phyloP scores from a whole-genome alignment of 208 protist genomes.

The Leishmania guyanensis region DNA sequence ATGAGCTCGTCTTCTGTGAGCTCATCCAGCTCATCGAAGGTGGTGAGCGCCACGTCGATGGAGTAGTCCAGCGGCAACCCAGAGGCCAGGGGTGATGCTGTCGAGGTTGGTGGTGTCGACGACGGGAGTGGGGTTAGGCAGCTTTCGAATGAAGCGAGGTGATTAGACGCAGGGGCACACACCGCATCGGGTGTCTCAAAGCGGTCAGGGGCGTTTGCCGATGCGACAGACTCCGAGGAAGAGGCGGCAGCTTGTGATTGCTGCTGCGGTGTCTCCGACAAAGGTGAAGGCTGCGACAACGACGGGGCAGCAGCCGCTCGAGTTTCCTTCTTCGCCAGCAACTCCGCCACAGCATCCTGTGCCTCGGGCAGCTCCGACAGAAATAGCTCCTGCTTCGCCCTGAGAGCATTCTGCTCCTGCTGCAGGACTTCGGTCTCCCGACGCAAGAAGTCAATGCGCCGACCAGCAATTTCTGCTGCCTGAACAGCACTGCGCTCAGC shows the following conservation, averaged over 20 bases:
- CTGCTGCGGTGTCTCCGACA: not conserved
- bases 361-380: conserved; percentile 68
- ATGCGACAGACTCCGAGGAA: not conserved
- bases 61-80: conserved; percentile 13
- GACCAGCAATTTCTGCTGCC: conserved; percentile 61
- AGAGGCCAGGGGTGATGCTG: not conserved
- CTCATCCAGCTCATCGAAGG: conserved; percentile 77
- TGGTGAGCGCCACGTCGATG: conserved; percentile 41
- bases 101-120: not conserved
- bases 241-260: not conserved
- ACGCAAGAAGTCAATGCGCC: conserved; percentile 71
- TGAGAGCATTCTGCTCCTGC: conserved; percentile 59
- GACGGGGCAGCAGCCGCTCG: conserved; percentile 15
- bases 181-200: not conserved
- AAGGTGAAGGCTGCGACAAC: not conserved
- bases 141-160: not conserved
- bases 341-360: conserved; percentile 44
- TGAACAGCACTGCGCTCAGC: conserved; percentile 85
- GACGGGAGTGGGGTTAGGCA: not conserved
- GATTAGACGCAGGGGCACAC: not conserved
- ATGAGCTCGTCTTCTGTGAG: conserved; percentile 85
- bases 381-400: conserved; percentile 61
- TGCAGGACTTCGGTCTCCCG: conserved; percentile 67
- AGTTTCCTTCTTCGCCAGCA: conserved; percentile 40
- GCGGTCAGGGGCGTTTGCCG: not conserved